These are phyloP conservation scores for Cryphonectria nitschkei DNA, from an alignment of 2,329 filamentous ascomycete genomes.

Conservation along the genomic window DNA sequence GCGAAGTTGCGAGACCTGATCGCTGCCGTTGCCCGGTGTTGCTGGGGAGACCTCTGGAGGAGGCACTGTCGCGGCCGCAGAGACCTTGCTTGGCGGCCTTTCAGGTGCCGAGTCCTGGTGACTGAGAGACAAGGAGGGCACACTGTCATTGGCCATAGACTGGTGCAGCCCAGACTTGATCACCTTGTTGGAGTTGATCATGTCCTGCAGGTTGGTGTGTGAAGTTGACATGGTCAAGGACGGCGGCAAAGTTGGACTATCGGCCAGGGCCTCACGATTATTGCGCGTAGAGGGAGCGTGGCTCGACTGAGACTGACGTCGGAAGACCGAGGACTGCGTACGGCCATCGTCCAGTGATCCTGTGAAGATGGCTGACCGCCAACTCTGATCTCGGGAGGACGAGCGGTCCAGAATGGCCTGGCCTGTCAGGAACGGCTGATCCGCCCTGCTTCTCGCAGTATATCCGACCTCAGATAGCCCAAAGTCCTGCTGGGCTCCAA, in stretches of 20 bases:
- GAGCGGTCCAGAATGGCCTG: conserved; percentile 33
- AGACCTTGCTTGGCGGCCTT: conserved; percentile 37
- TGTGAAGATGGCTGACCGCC: conserved; percentile 45
- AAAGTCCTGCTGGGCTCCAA: conserved; percentile 25
- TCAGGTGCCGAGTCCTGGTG: conserved; percentile 53
- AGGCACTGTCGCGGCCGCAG: conserved; percentile 36
- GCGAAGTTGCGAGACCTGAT: conserved; percentile 62
- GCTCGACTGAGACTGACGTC: conserved; percentile 55
- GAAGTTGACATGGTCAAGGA: conserved; percentile 52
- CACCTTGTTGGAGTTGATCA: conserved; percentile 62
- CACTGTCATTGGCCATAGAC: conserved; percentile 61
- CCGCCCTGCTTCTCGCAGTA: conserved; percentile 36
- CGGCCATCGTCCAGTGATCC: conserved; percentile 20
- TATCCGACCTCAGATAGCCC: conserved; percentile 23
- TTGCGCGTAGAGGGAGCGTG: conserved; percentile 52
- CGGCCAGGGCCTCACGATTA: conserved; percentile 48
- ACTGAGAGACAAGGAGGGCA: conserved; percentile 56
- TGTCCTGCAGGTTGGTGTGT: conserved; percentile 61
- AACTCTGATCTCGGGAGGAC: conserved; percentile 40
- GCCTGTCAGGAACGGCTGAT: conserved; percentile 45
- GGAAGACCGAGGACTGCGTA: conserved; percentile 50
- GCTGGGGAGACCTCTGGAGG: conserved; percentile 36
- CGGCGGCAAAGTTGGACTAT: conserved; percentile 67
- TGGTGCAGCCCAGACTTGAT: conserved; percentile 61
- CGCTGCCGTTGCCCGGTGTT: conserved; percentile 39